These are phyloP conservation scores for Brassica juncea DNA, from an alignment of 345 rosid species.

Conservation along the genomic window DNA sequence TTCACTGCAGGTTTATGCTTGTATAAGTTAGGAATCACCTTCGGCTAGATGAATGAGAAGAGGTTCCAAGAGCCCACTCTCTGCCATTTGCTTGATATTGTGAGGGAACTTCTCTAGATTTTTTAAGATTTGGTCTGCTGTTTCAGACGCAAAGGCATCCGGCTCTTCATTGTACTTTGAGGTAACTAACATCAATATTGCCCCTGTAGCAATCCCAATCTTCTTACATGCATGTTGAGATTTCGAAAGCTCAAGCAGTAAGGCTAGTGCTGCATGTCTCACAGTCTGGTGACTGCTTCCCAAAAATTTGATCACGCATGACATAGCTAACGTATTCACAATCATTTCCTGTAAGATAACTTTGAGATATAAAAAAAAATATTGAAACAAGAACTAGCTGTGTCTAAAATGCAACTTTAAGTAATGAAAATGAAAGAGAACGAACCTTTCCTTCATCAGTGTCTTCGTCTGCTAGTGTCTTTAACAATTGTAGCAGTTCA, in stretches of 20 bases:
- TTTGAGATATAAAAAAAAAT: conserved; percentile 4
- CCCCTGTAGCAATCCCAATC: conserved; percentile 66
- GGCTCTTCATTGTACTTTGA: conserved; percentile 49
- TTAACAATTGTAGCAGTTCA: conserved; percentile 58
- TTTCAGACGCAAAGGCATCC: conserved; percentile 60
- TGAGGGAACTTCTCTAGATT: conserved; percentile 58
- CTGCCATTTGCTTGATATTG: conserved; percentile 87
- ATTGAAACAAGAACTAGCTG: conserved; percentile 13
- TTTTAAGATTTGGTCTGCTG: conserved; percentile 60
- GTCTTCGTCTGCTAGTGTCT: conserved; percentile 53
- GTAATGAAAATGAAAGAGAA: conserved; percentile 17
- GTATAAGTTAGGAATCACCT: conserved; percentile 46
- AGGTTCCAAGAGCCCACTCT: conserved; percentile 79
- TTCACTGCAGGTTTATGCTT: background rate
- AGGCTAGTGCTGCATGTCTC: conserved; percentile 53
- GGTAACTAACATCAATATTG: conserved; percentile 74
- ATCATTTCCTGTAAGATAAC: conserved; percentile 63
- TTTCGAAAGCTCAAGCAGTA: conserved; percentile 74
- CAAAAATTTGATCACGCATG: conserved; percentile 54
- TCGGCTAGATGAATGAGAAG: conserved; percentile 65
- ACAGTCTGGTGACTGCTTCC: conserved; percentile 64
- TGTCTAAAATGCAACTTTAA: background rate
- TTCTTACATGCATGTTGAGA: conserved; percentile 50
- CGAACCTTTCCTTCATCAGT: conserved; percentile 63
- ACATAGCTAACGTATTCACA: conserved; percentile 47